Percentiles rank a stretch among this genome's conserved stretches.
Conservation (phyloP, 1,139 yeast genomes). For the Blastobotrys petasosporus region DNA sequence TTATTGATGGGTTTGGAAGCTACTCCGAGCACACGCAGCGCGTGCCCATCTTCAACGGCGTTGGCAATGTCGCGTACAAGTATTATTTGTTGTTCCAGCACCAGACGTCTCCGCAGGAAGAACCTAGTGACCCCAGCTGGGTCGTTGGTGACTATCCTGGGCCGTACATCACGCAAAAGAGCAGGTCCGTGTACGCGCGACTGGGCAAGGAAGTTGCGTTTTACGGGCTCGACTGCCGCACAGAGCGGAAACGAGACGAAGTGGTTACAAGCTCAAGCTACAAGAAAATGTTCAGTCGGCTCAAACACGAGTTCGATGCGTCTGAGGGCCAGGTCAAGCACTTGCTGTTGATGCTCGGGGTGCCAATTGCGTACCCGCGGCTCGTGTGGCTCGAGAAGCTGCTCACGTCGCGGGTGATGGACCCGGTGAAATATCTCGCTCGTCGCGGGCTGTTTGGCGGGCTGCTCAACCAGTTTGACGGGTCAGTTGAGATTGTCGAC, state of each 20-base stretch:
- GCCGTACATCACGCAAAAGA: conserved; percentile 57
- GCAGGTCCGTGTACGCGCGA: conserved; percentile 64
- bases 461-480: conserved; percentile 79
- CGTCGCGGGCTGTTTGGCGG: conserved; percentile 64
- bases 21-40: conserved; percentile 71
- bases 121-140: conserved; percentile 33
- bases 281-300: conserved; percentile 51
- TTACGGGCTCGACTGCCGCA: conserved; percentile 84
- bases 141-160: conserved; percentile 41
- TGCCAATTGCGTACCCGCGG: conserved; percentile 91
- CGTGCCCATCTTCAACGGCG: conserved; percentile 56
- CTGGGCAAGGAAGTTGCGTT: conserved; percentile 69
- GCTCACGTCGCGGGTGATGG: conserved; percentile 48
- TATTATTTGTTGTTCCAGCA: conserved; percentile 92
- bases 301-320: conserved; percentile 46
- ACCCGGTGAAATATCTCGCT: conserved; percentile 65
- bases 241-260: conserved; percentile 66
- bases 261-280: conserved; percentile 57
- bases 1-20: conserved; percentile 93
- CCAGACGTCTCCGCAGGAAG: conserved; percentile 51
- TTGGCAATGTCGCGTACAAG: conserved; percentile 75
- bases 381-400: conserved; percentile 82
- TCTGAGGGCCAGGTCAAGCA: conserved; percentile 61
- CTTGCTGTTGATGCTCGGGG: conserved; percentile 76
- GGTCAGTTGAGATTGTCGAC: conserved; percentile 81